A percentile compares a stretch with the other conserved stretches of the same genome.
These are phyloP conservation scores for Fulvia fulva DNA, from an alignment of 2,329 filamentous ascomycete genomes.

Conservation along the genomic window DNA sequence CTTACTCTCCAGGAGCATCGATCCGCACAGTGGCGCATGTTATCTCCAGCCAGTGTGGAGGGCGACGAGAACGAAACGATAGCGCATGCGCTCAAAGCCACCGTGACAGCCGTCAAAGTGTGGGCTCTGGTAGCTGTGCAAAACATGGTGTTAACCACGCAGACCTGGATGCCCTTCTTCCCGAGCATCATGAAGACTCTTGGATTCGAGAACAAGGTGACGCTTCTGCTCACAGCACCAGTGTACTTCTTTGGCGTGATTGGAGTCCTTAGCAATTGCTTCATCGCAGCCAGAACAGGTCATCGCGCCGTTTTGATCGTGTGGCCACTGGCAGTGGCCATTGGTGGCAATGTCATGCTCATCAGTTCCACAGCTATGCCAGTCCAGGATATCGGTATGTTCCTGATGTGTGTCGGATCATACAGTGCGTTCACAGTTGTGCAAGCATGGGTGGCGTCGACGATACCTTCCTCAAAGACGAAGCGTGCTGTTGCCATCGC, in stretches of 20 bases:
- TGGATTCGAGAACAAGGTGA: neutral
- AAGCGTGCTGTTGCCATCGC: slow-evolving; percentile 5
- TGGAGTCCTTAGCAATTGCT: neutral
- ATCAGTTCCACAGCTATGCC: neutral
- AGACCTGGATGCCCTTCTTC: slow-evolving; percentile 9
- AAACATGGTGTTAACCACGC: slow-evolving; percentile 1
- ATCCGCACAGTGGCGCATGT: slow-evolving; percentile 4
- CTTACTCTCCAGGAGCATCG: slow-evolving; percentile 5
- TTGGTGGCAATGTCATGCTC: slow-evolving; percentile 5
- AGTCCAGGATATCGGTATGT: neutral
- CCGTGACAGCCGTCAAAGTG: slow-evolving; percentile 2
- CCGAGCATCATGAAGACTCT: slow-evolving; percentile 5
- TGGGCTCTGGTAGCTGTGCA: neutral
- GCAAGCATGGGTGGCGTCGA: slow-evolving; percentile 3
- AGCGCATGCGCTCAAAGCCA: neutral
- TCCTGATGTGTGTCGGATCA: slow-evolving; percentile 6
- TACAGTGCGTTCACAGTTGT: slow-evolving; percentile 1
- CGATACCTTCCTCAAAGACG: neutral
- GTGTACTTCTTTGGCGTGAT: slow-evolving; percentile 4
- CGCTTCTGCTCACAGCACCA: slow-evolving; percentile 3
- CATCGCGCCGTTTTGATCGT: neutral
- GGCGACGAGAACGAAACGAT: slow-evolving; percentile 1
- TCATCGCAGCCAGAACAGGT: neutral
- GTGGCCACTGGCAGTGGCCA: slow-evolving; percentile 1
- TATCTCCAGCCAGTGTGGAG: neutral